These are phyloP conservation scores for Nigrograna mackinnonii DNA, from an alignment of 2,329 filamentous ascomycete genomes.

Conservation along the genomic window DNA sequence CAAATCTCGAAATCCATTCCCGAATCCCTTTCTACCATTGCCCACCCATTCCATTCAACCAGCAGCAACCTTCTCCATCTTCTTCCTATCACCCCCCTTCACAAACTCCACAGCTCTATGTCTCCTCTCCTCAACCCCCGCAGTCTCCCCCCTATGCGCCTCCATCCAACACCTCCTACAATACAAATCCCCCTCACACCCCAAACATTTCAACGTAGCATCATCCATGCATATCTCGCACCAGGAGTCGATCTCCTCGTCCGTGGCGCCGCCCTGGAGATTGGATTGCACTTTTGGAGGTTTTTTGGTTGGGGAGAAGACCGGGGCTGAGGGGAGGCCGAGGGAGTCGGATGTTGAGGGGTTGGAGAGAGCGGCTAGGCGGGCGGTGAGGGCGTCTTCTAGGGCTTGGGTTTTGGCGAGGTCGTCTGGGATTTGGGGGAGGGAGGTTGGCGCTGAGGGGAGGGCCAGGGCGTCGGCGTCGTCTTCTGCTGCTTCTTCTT, in stretches of 20 bases:
- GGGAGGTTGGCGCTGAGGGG: constrained; percentile 48
- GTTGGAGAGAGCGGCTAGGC: constrained; percentile 48
- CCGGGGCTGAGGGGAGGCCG: constrained; percentile 51
- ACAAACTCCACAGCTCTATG: constrained; percentile 69
- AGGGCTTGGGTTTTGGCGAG: constrained; percentile 33
- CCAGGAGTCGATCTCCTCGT: constrained; percentile 76
- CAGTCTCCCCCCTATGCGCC: constrained; percentile 72
- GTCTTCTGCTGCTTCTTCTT: constrained; percentile 11
- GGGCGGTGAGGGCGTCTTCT: constrained; percentile 50
- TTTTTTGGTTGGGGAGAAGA: constrained; percentile 43
- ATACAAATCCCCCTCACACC: constrained; percentile 73
- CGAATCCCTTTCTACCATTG: too few species aligned
- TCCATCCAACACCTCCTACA: constrained; percentile 80
- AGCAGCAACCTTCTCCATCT: constrained; percentile 17
- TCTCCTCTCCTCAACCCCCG: constrained; percentile 69
- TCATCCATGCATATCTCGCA: constrained; percentile 84
- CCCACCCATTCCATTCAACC: too few species aligned
- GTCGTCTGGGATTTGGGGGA: constrained; percentile 25
- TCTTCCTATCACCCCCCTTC: constrained; percentile 9
- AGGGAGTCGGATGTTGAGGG: constrained; percentile 36
- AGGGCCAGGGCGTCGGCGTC: constrained; percentile 26
- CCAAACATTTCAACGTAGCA: constrained; percentile 71
- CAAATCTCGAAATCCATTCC: too few species aligned
- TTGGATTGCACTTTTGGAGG: constrained; percentile 36
- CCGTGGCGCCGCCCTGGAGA: constrained; percentile 51